phyloP scores from a whole-genome alignment of 148 eudicot species.

The Hydrangea macrophylla region DNA sequence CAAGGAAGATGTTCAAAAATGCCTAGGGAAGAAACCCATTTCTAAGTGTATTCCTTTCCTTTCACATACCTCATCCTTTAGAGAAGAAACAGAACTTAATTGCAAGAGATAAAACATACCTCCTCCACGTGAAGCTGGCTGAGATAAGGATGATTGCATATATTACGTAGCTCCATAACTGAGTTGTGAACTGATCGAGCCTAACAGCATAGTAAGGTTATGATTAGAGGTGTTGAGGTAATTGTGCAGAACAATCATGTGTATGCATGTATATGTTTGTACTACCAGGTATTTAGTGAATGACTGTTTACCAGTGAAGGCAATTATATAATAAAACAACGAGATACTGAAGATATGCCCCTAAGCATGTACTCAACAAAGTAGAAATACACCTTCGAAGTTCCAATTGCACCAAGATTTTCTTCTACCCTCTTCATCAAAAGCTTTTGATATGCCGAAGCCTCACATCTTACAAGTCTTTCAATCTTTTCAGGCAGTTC shows the following conservation, averaged over 20 bases:
- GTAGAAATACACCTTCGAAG: slow-evolving; percentile 63
- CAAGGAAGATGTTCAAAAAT: slow-evolving; percentile 2
- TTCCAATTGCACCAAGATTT: slow-evolving; percentile 88
- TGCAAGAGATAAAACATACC: slow-evolving; percentile 36
- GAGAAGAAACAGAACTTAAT: slow-evolving; percentile 11
- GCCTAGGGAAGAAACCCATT: background rate
- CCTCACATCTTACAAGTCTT: slow-evolving; percentile 96
- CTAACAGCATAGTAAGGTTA: slow-evolving; percentile 32
- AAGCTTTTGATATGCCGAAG: slow-evolving; percentile 95
- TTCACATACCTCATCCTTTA: background rate
- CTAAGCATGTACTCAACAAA: background rate
- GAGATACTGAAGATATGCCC: background rate
- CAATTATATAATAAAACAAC: background rate
- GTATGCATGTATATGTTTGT: background rate
- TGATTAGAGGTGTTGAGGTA: background rate
- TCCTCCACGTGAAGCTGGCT: slow-evolving; percentile 92
- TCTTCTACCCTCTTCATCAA: slow-evolving; percentile 98
- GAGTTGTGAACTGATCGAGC: slow-evolving; percentile 93
- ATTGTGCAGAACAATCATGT: background rate
- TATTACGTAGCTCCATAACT: slow-evolving; percentile 98
- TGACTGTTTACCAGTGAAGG: background rate
- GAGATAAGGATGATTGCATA: slow-evolving; percentile 98
- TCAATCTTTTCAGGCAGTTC: slow-evolving; percentile 96
- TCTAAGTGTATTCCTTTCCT: slow-evolving; percentile 1
- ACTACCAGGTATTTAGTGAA: background rate